Evolutionary conservation across 768 basidiomycete species (phyloP), one percentile per base, ranked within the genome.

Genomic region (Agrocybe chaxingu): DNA sequence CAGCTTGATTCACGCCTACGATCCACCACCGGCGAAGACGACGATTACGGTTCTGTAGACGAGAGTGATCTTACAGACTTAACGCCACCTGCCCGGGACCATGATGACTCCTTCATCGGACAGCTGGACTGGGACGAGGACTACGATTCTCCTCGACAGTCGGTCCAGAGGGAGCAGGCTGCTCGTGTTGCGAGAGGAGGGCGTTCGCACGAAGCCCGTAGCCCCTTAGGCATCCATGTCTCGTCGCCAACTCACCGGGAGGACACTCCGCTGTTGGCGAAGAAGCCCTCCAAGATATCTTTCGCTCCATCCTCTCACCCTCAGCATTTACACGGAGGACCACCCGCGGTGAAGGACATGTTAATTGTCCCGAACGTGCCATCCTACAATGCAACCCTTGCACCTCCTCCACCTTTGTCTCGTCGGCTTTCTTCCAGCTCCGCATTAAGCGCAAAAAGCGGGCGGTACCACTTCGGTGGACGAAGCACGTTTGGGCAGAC

Each of bases 401-500:
- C 56, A 19, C 55, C 53, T 34, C 48, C 52, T 47, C 42, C 57
- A 13, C 51, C 48, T 7, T 45, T 59, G n/a, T 61, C 56, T 35
- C 67, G 69, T 30, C 68, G 67, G 38, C 60, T 65, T 31, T 73
- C 74, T 41, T 64, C 63, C 16, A 58, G 55, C 38, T 74, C 69
- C 32, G 56, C 58, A 33, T 62, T 56, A 19, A 69, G 65, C 48
- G 56, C 58, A 12, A 64, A 58, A 31, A 63, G 57, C 44, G 49
- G 57, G 16, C 66, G 62, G 43, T 62, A 71, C 48, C 54, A 66
- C 41, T 71, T 72, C 50, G 68, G 66, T 4, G 86, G 86, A 5
- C 74, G 79, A 60, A 88, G 86, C 51, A 87, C 86, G 7, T 87
- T 82, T 57, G 84, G 85, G 18, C 86, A 88, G 63, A 87, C 85